Conservation (phyloP, 164 flowering plant genomes). For the Vitis rotundifolia region DNA sequence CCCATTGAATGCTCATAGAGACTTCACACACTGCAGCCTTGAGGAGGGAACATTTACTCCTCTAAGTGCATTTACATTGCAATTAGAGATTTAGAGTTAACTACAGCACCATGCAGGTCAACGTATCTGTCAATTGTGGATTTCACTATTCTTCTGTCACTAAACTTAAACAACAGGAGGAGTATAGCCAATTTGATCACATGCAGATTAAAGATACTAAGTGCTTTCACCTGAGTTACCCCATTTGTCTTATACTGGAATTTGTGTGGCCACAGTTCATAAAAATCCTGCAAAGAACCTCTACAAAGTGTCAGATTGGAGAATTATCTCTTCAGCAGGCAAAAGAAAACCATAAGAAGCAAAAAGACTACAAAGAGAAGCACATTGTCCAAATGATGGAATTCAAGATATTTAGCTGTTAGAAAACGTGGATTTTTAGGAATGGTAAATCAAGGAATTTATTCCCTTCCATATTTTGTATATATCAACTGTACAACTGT, state of each 20-base stretch:
- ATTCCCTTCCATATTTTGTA: too few relatives aligned
- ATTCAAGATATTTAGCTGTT: too few relatives aligned
- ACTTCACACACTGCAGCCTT: neutral
- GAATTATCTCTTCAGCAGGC: too few relatives aligned
- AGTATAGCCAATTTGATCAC: neutral
- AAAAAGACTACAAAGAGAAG: too few relatives aligned
- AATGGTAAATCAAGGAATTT: too few relatives aligned
- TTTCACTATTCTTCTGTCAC: neutral
- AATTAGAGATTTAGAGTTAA: neutral
- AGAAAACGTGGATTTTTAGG: too few relatives aligned
- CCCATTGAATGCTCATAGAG: neutral
- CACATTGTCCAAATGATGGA: too few relatives aligned
- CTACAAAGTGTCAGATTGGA: neutral
- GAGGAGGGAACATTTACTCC: neutral
- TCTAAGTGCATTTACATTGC: neutral
- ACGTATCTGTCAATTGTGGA: too few relatives aligned
- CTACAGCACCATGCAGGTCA: too few relatives aligned
- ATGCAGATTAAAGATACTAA: neutral
- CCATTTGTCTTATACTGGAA: conserved; percentile 64
- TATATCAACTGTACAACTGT: too few relatives aligned
- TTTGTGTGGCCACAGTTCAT: conserved; percentile 55
- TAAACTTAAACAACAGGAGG: neutral
- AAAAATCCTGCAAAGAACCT: conserved; percentile 43
- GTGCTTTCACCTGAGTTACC: conserved; percentile 45
- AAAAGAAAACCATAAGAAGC: too few relatives aligned